phyloP scores from a whole-genome alignment of 2,329 filamentous ascomycete species.

The Alternaria triticina region DNA sequence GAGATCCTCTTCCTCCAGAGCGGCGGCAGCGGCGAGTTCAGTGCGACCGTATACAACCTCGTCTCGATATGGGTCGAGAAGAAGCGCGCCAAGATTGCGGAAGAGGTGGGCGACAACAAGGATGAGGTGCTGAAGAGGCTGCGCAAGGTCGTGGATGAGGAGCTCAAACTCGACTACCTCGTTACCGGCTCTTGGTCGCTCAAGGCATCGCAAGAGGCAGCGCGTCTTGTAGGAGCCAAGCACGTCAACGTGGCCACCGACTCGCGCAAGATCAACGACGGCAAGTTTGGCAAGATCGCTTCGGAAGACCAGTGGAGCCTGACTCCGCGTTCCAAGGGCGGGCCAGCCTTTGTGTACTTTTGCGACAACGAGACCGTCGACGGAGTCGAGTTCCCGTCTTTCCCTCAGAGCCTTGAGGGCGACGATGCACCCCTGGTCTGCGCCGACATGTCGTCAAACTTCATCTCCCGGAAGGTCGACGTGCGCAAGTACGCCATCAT shows the following conservation, averaged over 20 bases:
- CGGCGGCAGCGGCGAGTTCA: constrained; percentile 86
- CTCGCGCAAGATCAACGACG: constrained; percentile 65
- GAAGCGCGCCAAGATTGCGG: constrained; percentile 65
- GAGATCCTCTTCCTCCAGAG: constrained; percentile 88
- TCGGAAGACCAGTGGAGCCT: constrained; percentile 78
- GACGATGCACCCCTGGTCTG: constrained; percentile 75
- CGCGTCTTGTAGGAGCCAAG: constrained; percentile 75
- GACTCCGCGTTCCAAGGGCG: constrained; percentile 61
- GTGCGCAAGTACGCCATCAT: constrained; percentile 81
- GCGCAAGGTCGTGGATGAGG: constrained; percentile 67
- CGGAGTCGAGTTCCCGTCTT: constrained; percentile 83
- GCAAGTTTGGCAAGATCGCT: constrained; percentile 87
- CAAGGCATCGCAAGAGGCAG: constrained; percentile 86
- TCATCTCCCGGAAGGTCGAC: constrained; percentile 79
- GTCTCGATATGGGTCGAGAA: constrained; percentile 81
- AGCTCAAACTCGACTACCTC: constrained; percentile 86
- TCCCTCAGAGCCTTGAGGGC: constrained; percentile 71
- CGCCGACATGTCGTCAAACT: constrained; percentile 94
- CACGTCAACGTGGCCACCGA: constrained; percentile 82
- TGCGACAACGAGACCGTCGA: constrained; percentile 96
- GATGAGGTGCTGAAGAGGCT: constrained; percentile 65
- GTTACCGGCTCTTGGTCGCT: constrained; percentile 90
- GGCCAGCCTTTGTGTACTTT: constrained; percentile 77
- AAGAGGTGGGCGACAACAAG: constrained; percentile 62
- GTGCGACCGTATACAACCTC: constrained; percentile 82